phyloP scores from a whole-genome alignment of 106 monocot genomes.

The Dendrobium catenatum region DNA sequence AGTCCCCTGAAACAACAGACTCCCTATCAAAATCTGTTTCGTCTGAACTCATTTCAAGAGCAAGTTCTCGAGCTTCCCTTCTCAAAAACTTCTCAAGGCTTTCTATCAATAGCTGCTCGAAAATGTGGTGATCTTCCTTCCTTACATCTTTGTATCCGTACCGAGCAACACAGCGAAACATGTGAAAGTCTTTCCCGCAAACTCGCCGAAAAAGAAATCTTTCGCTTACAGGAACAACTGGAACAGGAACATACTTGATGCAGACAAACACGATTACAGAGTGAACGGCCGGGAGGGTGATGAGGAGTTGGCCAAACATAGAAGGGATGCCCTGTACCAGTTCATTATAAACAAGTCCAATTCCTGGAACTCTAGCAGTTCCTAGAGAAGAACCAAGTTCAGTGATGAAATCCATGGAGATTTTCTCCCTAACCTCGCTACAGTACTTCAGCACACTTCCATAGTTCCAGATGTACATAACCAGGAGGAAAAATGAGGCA shows the following conservation, averaged over 20 bases:
- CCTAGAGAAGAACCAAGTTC: slow-evolving; percentile 70
- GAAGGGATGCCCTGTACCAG: slow-evolving; percentile 79
- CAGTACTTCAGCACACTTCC: slow-evolving; percentile 77
- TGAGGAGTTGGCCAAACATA: slow-evolving; percentile 58
- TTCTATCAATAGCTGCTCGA: slow-evolving; percentile 68
- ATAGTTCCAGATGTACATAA: slow-evolving; percentile 89
- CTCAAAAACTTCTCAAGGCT: slow-evolving; percentile 73
- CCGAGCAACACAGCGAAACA: slow-evolving; percentile 79
- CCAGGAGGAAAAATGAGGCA: slow-evolving; percentile 47
- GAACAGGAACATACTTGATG: slow-evolving; percentile 82
- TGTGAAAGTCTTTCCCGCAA: slow-evolving; percentile 75
- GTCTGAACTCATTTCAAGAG: slow-evolving; percentile 28
- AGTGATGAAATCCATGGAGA: slow-evolving; percentile 69
- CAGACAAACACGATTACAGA: slow-evolving; percentile 76
- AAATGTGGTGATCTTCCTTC: slow-evolving; percentile 63
- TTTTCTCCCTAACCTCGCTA: slow-evolving; percentile 71
- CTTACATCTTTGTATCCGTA: slow-evolving; percentile 85
- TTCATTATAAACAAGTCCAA: slow-evolving; percentile 79
- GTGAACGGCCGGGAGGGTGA: slow-evolving; percentile 73
- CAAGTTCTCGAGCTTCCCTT: slow-evolving; percentile 63
- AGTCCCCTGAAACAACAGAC: slow-evolving; percentile 21
- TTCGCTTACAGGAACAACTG: slow-evolving; percentile 64
- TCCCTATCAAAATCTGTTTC: slow-evolving; percentile 22
- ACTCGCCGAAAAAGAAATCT: slow-evolving; percentile 75
- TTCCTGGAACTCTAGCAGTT: slow-evolving; percentile 67